Evolutionary conservation across 2,329 filamentous ascomycete genomes (phyloP).

Genomic region (Botryosphaeria dothidea): DNA sequence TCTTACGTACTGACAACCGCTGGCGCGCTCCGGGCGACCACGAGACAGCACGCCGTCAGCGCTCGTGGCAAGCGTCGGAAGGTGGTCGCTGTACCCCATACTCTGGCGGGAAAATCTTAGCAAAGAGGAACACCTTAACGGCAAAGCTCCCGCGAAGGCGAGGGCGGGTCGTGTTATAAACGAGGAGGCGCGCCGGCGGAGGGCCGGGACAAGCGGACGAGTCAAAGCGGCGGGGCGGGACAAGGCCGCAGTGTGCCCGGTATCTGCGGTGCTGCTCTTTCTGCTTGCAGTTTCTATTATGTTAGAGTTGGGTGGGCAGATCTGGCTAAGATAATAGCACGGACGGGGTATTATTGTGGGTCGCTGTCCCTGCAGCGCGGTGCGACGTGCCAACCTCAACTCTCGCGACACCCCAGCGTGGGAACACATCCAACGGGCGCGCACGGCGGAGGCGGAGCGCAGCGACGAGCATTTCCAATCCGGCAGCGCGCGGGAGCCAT

Average conservation of each 20-base stretch:
- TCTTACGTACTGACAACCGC: conserved; percentile 13
- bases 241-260: conserved; percentile 7
- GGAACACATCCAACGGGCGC: not conserved
- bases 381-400: not conserved
- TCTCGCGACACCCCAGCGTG: not conserved
- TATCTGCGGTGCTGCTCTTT: not conserved
- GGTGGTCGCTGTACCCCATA: not conserved
- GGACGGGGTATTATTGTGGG: conserved; percentile 11
- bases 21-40: not conserved
- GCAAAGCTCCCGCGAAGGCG: not conserved
- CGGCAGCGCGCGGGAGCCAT: not conserved
- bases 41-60: not conserved
- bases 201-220: not conserved
- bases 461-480: not conserved
- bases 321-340: conserved; percentile 10
- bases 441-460: not conserved
- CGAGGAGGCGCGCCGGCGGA: not conserved
- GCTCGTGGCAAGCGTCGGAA: not conserved
- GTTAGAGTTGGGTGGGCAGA: conserved; percentile 12
- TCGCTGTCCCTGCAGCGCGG: not conserved
- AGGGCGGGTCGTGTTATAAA: not conserved
- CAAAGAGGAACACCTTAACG: not conserved
- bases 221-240: conserved; percentile 2
- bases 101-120: not conserved
- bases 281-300: conserved; percentile 12